Evolutionary conservation across 73 alveolate genomes (phyloP).

Genomic region (Paramecium pentaurelia): DNA sequence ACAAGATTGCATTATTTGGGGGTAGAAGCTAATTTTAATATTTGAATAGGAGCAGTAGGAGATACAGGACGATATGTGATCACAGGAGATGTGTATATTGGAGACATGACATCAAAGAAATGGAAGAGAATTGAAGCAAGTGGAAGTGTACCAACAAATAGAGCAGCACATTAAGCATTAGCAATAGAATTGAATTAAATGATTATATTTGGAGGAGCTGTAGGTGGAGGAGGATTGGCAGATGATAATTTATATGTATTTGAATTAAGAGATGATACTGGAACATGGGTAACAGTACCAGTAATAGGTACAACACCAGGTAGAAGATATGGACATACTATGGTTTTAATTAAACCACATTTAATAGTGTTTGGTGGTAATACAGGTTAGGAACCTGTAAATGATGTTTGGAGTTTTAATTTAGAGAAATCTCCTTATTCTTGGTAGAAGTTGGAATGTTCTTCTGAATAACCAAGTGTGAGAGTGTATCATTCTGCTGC

Average conservation of each 20-base stretch:
- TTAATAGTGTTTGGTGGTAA: slow-evolving; percentile 97
- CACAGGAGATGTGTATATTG: slow-evolving; percentile 96
- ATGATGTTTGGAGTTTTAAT: slow-evolving; percentile 91
- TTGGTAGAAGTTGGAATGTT: slow-evolving; percentile 86
- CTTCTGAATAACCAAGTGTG: slow-evolving; percentile 86
- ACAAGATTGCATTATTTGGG: slow-evolving; percentile 85
- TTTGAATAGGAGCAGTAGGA: slow-evolving; percentile 79
- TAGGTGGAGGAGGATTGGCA: slow-evolving; percentile 97
- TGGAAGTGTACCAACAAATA: slow-evolving; percentile 60
- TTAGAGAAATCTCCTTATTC: slow-evolving; percentile 87
- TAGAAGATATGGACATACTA: slow-evolving; percentile 97
- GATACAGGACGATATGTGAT: slow-evolving; percentile 97
- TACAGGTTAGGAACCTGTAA: slow-evolving; percentile 91
- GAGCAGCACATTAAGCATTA: slow-evolving; percentile 70
- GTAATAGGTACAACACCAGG: slow-evolving; percentile 99
- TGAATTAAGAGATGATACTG: slow-evolving; percentile 83
- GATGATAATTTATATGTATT: slow-evolving; percentile 83
- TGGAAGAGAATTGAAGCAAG: slow-evolving; percentile 85
- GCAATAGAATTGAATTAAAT: slow-evolving; percentile 65
- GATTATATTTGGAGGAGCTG: slow-evolving; percentile 99
- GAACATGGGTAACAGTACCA: slow-evolving; percentile 98
- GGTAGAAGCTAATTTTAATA: background rate
- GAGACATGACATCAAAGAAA: slow-evolving; percentile 70
- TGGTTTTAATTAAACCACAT: slow-evolving; percentile 92
- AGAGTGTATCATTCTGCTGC: slow-evolving; percentile 97